Evolutionary conservation across 2,329 filamentous ascomycete species (phyloP).

Genomic region (Colletotrichum gigasporum): DNA sequence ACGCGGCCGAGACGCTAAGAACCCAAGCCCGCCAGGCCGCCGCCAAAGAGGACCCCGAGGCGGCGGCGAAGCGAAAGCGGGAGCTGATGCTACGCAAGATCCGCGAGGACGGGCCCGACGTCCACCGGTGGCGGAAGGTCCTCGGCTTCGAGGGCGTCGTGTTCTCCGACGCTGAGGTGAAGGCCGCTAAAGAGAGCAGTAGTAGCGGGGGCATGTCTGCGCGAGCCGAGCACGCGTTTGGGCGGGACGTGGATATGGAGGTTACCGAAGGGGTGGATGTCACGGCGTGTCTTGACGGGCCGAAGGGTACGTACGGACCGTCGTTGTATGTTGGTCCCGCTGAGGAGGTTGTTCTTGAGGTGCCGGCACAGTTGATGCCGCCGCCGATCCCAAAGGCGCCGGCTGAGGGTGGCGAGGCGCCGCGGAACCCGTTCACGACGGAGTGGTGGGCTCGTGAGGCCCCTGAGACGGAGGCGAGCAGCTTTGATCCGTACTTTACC

Average conservation of each 20-base stretch:
- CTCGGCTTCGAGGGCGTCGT: slow-evolving; percentile 7
- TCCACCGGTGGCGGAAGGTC: slow-evolving; percentile 4
- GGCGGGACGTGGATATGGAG: neutral
- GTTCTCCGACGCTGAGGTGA: slow-evolving; percentile 1
- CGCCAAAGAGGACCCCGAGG: neutral
- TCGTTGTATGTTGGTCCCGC: too few relatives aligned
- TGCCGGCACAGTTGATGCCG: neutral
- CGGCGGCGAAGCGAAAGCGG: neutral
- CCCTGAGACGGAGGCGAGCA: neutral
- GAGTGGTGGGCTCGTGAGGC: slow-evolving; percentile 20
- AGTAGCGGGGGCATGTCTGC: too few relatives aligned
- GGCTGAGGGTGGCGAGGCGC: slow-evolving; percentile 14
- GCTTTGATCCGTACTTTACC: slow-evolving; percentile 22
- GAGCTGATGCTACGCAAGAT: slow-evolving; percentile 14
- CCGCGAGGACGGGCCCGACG: neutral
- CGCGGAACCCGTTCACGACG: slow-evolving; percentile 29
- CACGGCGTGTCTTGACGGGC: slow-evolving; percentile 7
- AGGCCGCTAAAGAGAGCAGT: too few relatives aligned
- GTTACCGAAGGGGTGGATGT: neutral
- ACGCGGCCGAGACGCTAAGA: neutral
- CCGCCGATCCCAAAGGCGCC: slow-evolving; percentile 18
- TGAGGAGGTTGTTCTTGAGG: too few relatives aligned
- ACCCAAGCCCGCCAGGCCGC: neutral
- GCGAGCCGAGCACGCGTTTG: neutral
- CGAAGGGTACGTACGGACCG: slow-evolving; percentile 12